phyloP scores from a whole-genome alignment of 2,329 filamentous ascomycete genomes.

The Paecilomyces niveus region DNA sequence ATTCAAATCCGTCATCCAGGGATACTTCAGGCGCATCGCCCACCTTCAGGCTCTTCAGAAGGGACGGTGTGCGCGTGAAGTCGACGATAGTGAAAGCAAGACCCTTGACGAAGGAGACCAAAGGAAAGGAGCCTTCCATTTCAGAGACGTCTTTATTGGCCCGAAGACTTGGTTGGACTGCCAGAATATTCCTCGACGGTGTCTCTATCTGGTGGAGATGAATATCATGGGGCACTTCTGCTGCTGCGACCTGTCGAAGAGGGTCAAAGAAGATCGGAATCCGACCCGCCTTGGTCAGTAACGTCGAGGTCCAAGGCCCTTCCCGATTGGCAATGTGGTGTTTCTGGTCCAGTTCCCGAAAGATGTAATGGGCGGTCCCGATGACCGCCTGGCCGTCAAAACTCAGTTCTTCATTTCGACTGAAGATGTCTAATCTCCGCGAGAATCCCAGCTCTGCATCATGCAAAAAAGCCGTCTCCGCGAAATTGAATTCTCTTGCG shows the following conservation, averaged over 20 bases:
- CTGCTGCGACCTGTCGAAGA: slow-evolving; percentile 43
- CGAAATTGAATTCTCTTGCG: slow-evolving; percentile 58
- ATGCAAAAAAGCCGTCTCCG: slow-evolving; percentile 58
- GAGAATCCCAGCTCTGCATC: slow-evolving; percentile 28
- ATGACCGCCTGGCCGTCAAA: slow-evolving; percentile 60
- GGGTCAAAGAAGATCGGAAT: slow-evolving; percentile 37
- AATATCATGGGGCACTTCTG: slow-evolving; percentile 60
- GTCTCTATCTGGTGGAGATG: slow-evolving; percentile 48
- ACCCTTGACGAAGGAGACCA: slow-evolving; percentile 62
- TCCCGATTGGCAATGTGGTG: slow-evolving; percentile 1
- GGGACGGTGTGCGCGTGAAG: slow-evolving; percentile 17
- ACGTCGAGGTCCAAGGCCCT: slow-evolving; percentile 10
- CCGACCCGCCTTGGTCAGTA: slow-evolving; percentile 35
- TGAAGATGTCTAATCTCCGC: slow-evolving; percentile 54
- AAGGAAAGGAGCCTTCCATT: slow-evolving; percentile 33
- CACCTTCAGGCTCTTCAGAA: slow-evolving; percentile 14
- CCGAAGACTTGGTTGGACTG: slow-evolving; percentile 17
- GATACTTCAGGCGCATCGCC: slow-evolving; percentile 18
- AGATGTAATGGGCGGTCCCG: slow-evolving; percentile 48
- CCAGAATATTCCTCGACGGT: slow-evolving; percentile 18
- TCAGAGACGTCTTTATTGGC: slow-evolving; percentile 16
- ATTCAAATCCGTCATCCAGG: slow-evolving; percentile 22
- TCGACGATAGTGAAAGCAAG: slow-evolving; percentile 48
- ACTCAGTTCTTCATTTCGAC: slow-evolving; percentile 46
- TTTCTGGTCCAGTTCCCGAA: slow-evolving; percentile 14